Base-by-base conservation (phyloP, 2,329 filamentous ascomycete genomes). In the Alternaria sp. region DNA sequence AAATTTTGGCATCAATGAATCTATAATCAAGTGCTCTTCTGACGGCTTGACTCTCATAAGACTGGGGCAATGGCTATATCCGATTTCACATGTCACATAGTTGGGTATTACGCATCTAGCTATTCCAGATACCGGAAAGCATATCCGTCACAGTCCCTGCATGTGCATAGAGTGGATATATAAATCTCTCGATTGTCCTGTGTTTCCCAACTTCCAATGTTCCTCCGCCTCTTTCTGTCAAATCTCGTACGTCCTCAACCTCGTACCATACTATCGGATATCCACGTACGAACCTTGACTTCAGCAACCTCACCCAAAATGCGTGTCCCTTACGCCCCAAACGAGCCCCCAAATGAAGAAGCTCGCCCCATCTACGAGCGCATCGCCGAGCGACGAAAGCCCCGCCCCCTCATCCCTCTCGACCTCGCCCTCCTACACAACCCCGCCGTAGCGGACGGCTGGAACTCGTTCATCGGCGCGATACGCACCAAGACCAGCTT, bases 381-480 rank as follows among this genome's bases (percentile, higher is more conserved):
- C 58, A 83, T 88, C 32, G 82, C 84, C 66, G 83, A 82, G 14
- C 83, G 85, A 59, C 79, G 85, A 53, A 83, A 81, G 40, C 81
- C 83, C 11, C 81, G 82, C 28, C 81, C 80, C 2, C 80, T 88
- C n/a, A 82, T 86, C 59, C 82, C 84, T 0, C 82, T 87, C 51
- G 86, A 88, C 66, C 82, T 85, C 41, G 81, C 85, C 0, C 81
- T 87, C 10, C 78, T 87, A 3, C 85, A 87, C 73, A 84, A 85
- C 27, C 84, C 84, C 50, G 79, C 83, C 9, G 81, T 87, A 10
- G 82, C 85, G 44, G 85, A 87, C 67, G 86, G 86, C 53, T 88
- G 86, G 82, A 87, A 87, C 71, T 78, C 81, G n/a, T 87, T 88
- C 71, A 81, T 88, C 57, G 84, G 85, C 40, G 82, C 85, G 18